Evolutionary conservation across 2,329 filamentous ascomycete species (phyloP).

Genomic region (Emericellopsis atlantica): DNA sequence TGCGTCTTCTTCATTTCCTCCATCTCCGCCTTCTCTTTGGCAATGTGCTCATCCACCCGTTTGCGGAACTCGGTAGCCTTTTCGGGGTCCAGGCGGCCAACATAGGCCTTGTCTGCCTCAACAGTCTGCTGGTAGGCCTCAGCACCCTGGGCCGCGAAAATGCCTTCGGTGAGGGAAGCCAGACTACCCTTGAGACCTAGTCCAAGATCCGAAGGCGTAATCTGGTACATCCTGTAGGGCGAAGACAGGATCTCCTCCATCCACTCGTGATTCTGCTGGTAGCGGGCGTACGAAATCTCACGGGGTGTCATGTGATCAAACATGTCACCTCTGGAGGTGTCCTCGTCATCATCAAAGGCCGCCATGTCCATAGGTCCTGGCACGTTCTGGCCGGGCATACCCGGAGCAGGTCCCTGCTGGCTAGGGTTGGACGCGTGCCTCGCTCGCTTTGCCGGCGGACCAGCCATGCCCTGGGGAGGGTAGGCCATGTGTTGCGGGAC

Average conservation of each 20-base stretch:
- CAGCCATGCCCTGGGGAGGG: slow-evolving; percentile 35
- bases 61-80: slow-evolving; percentile 76
- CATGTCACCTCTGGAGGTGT: slow-evolving; percentile 73
- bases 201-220: slow-evolving; percentile 76
- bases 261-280: slow-evolving; percentile 95
- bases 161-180: slow-evolving; percentile 67
- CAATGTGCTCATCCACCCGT: slow-evolving; percentile 59
- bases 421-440: slow-evolving; percentile 29
- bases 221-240: slow-evolving; percentile 74
- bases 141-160: slow-evolving; percentile 57
- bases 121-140: slow-evolving; percentile 30
- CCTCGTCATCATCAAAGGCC: slow-evolving; percentile 75
- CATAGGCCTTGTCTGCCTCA: slow-evolving; percentile 40
- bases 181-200: slow-evolving; percentile 77
- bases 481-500: slow-evolving; percentile 52
- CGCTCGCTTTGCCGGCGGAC: slow-evolving; percentile 42
- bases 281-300: slow-evolving; percentile 77
- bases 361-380: slow-evolving; percentile 17
- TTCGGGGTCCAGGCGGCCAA: slow-evolving; percentile 54
- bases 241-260: slow-evolving; percentile 96
- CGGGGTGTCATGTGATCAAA: slow-evolving; percentile 83
- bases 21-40: slow-evolving; percentile 67
- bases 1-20: slow-evolving; percentile 75
- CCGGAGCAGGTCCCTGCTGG: slow-evolving; percentile 15
- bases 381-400: background rate